phyloP scores from a whole-genome alignment of 1,139 yeast genomes.

The Blastobotrys ciferrii region DNA sequence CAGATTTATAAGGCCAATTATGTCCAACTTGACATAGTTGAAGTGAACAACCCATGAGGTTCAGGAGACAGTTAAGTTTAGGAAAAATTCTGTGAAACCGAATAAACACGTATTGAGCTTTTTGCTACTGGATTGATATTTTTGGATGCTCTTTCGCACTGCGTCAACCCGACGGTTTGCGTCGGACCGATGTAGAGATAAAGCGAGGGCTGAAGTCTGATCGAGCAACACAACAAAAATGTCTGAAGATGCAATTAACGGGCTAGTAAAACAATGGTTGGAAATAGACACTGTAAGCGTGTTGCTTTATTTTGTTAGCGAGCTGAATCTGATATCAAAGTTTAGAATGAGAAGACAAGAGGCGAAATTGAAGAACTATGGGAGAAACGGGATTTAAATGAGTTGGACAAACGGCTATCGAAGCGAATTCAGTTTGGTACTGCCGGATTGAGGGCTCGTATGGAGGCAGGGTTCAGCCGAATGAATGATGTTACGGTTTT shows the following conservation, averaged over 20 bases:
- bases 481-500: conserved; percentile 88
- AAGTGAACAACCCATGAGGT: no score
- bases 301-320: neutral
- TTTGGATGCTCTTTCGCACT: no score
- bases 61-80: no score
- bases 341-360: conserved; percentile 51
- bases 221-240: neutral
- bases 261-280: conserved; percentile 51
- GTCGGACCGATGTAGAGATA: neutral
- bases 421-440: conserved; percentile 76
- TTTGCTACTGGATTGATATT: no score
- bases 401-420: conserved; percentile 51
- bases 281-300: conserved; percentile 42
- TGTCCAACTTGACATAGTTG: no score
- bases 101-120: no score
- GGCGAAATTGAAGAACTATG: conserved; percentile 55
- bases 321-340: neutral
- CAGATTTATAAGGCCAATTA: no score
- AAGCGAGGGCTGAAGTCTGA: neutral
- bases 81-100: no score
- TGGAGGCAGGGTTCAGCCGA: conserved; percentile 87
- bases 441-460: conserved; percentile 81
- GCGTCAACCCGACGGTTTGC: neutral
- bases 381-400: conserved; percentile 41
- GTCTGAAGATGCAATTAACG: conserved; percentile 31